Evolutionary conservation across 176 grass and related monocot genomes (phyloP).

Genomic region (Areca catechu): DNA sequence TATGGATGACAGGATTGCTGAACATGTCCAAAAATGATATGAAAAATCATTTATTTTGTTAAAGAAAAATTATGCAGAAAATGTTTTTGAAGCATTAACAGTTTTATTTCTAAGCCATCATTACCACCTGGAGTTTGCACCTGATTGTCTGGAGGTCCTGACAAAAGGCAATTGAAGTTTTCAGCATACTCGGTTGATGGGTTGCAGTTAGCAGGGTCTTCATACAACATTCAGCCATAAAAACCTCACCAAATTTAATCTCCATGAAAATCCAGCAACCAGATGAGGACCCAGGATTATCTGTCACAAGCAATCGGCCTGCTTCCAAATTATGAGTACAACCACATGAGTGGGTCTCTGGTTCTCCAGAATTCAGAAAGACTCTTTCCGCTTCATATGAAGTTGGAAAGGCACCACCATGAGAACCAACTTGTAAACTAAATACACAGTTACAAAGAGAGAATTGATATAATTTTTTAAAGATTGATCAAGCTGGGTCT

Average conservation of each 20-base stretch:
- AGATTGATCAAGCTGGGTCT: slow-evolving; percentile 7
- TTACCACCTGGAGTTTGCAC: slow-evolving; percentile 57
- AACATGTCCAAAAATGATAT: no score
- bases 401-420: neutral
- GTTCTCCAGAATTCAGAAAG: slow-evolving; percentile 13
- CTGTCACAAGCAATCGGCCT: neutral
- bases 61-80: no score
- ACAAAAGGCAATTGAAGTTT: slow-evolving; percentile 30
- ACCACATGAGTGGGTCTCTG: slow-evolving; percentile 15
- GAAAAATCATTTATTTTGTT: no score
- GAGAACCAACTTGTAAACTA: slow-evolving; percentile 28
- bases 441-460: slow-evolving; percentile 38
- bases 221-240: slow-evolving; percentile 38
- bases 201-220: slow-evolving; percentile 35
- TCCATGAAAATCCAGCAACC: slow-evolving; percentile 31
- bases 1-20: no score
- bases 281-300: slow-evolving; percentile 17
- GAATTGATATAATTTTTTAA: slow-evolving; percentile 30
- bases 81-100: no score
- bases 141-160: slow-evolving; percentile 48
- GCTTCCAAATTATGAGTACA: neutral
- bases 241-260: slow-evolving; percentile 57
- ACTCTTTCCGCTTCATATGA: no score
- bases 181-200: slow-evolving; percentile 31
- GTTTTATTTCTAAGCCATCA: neutral